Conservation (phyloP, 768 basidiomycete species). For the Hortiboletus campestris region DNA sequence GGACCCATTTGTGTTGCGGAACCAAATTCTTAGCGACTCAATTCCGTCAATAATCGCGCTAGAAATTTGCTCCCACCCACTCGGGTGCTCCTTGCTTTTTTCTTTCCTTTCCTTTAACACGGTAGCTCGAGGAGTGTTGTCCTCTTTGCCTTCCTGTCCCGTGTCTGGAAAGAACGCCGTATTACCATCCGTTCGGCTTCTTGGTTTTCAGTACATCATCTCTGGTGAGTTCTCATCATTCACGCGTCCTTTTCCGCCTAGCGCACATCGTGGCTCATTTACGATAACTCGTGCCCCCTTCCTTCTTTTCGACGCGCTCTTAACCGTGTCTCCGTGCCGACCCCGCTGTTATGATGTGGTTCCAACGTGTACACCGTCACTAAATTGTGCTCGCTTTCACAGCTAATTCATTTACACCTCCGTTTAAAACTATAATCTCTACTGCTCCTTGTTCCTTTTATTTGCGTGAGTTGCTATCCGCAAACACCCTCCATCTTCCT, state of each 20-base stretch:
- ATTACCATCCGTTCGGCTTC: slow-evolving; percentile 16
- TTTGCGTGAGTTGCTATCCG: slow-evolving; percentile 26
- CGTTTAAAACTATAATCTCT: slow-evolving; percentile 35
- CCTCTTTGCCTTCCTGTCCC: slow-evolving; percentile 23
- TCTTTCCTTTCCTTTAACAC: slow-evolving; percentile 30
- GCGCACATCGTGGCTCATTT: slow-evolving; percentile 32
- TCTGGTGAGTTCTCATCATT: slow-evolving; percentile 31
- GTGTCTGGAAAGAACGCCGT: slow-evolving; percentile 19
- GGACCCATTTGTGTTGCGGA: slow-evolving; percentile 35
- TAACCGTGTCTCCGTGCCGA: slow-evolving; percentile 34
- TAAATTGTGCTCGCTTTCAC: slow-evolving; percentile 24
- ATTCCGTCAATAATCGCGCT: slow-evolving; percentile 36
- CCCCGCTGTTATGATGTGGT: slow-evolving; percentile 10
- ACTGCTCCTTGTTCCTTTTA: slow-evolving; percentile 24
- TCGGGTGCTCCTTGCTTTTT: slow-evolving; percentile 27
- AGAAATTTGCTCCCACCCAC: slow-evolving; percentile 32
- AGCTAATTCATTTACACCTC: slow-evolving; percentile 37
- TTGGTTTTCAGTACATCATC: slow-evolving; percentile 31
- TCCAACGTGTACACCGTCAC: slow-evolving; percentile 26
- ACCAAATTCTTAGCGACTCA: slow-evolving; percentile 37
- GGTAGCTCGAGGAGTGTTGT: slow-evolving; percentile 22
- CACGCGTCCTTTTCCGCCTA: slow-evolving; percentile 30
- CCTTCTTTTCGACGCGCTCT: slow-evolving; percentile 28
- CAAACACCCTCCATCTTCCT: slow-evolving; percentile 10
- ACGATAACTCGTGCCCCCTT: slow-evolving; percentile 27